A percentile compares a stretch with the other conserved stretches of the same genome.
These are phyloP conservation scores for Lactifluus echinatus DNA, from an alignment of 768 basidiomycete species.

Conservation along the genomic window DNA sequence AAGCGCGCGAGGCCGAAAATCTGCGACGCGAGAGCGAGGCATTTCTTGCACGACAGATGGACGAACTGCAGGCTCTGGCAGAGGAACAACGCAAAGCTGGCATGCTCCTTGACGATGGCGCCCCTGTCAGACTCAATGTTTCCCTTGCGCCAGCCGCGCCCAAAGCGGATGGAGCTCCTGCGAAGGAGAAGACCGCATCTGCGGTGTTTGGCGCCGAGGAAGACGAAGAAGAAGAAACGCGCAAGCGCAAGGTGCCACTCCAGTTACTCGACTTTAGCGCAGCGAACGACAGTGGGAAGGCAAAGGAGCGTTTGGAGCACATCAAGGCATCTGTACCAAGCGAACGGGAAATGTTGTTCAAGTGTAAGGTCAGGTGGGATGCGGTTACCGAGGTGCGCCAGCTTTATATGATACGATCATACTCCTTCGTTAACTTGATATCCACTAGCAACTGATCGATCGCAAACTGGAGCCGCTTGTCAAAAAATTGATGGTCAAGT, in stretches of 20 bases:
- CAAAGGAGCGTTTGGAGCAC: slow-evolving; percentile 70
- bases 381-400: slow-evolving; percentile 73
- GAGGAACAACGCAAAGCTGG: slow-evolving; percentile 89
- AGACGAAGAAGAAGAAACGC: slow-evolving; percentile 70
- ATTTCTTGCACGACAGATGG: slow-evolving; percentile 91
- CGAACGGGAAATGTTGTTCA: slow-evolving; percentile 73
- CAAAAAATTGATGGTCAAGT: slow-evolving; percentile 74
- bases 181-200: slow-evolving; percentile 34
- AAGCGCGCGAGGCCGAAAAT: slow-evolving; percentile 81
- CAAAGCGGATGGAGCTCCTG: slow-evolving; percentile 32
- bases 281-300: slow-evolving; percentile 70
- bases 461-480: slow-evolving; percentile 81
- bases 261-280: slow-evolving; percentile 87
- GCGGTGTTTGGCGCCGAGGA: slow-evolving; percentile 78
- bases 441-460: slow-evolving; percentile 60
- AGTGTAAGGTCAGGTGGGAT: slow-evolving; percentile 85
- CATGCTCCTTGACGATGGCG: slow-evolving; percentile 83
- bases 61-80: slow-evolving; percentile 87
- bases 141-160: slow-evolving; percentile 46
- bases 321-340: slow-evolving; percentile 66
- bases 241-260: slow-evolving; percentile 78
- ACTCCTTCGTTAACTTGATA: slow-evolving; percentile 18
- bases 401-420: neutral
- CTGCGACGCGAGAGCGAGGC: slow-evolving; percentile 86
- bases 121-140: slow-evolving; percentile 81